phyloP scores from a whole-genome alignment of 495 filamentous ascomycete species.

The Aspergillus bertholletiae region DNA sequence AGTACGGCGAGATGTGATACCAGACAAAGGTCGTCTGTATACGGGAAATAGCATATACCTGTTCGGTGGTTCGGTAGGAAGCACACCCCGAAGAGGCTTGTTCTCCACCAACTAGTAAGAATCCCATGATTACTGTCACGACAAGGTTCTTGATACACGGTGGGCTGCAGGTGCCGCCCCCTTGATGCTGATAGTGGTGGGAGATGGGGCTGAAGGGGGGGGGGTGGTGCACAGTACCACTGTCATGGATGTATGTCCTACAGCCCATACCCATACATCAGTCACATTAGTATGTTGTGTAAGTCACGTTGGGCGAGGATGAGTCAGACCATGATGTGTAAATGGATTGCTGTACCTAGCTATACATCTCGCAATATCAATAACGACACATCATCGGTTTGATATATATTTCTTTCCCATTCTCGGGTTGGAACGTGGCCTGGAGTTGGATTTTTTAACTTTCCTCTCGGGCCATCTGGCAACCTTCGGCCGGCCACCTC shows the following conservation, averaged over 20 bases:
- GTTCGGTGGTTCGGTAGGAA: background rate
- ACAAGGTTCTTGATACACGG: slow-evolving; percentile 15
- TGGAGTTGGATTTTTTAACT: background rate
- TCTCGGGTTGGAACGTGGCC: background rate
- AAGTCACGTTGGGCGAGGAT: background rate
- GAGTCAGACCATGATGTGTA: slow-evolving; percentile 1
- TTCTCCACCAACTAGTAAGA: slow-evolving; percentile 1
- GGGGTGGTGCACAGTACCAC: background rate
- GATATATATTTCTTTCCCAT: background rate
- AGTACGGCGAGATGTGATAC: too few relatives aligned
- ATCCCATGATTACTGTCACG: background rate
- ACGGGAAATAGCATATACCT: background rate
- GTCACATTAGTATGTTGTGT: slow-evolving; percentile 1
- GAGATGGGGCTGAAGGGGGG: background rate
- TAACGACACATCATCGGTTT: background rate
- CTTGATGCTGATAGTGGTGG: background rate
- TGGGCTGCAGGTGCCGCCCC: slow-evolving; percentile 7
- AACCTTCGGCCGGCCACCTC: background rate
- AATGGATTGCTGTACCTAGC: background rate
- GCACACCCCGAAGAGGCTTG: slow-evolving; percentile 6
- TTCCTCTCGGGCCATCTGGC: background rate
- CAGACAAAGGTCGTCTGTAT: too few relatives aligned
- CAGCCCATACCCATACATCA: slow-evolving; percentile 1
- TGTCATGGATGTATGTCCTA: background rate
- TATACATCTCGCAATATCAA: background rate